Base-by-base conservation (phyloP, 2,329 filamentous ascomycete species). In the Botryotinia convoluta region DNA sequence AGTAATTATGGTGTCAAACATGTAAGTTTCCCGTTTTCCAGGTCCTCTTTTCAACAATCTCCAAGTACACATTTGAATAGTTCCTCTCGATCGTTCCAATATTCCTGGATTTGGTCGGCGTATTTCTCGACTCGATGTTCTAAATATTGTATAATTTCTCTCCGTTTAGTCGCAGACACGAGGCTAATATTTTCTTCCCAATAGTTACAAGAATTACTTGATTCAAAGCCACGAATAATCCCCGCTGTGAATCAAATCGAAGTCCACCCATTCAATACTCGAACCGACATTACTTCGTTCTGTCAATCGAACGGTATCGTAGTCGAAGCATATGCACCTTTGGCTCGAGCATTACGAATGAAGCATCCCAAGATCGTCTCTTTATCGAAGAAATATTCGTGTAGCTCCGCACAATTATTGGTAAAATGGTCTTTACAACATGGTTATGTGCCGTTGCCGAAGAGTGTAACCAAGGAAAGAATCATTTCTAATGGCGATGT, bases 241-340 rank as follows among this genome's bases (percentile, higher is more conserved):
- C 93, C 93, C 0, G 88, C 89, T 1, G 88, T 95, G 69, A 95
- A 95, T 79, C 93, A 96, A 83, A 91, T 95, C 78, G 92, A 95
- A 81, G 87, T 95, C 2, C 92, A 95, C 75, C 93, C 92, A 0
- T 96, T 95, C 87, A 93, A 95, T 81, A 94, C 92, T 2, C 88
- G 91, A 70, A 85, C 84, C 0, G 85, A 86, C 54, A 94, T 96
- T 75, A 87, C 89, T 0, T 85, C 87, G 20, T 90, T 89, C 77
- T 93, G 93, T 79, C 85, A 88, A 73, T 83, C 88, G 74, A 84
- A 95, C 76, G 83, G 85, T 54, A 94, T 96, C 73, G 83, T 91
- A 0, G 86, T 96, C 2, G 90, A 96, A 82, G 93, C 93, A 0
- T 97, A 96, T 77, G 92, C 92, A 10, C 93, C 93, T 9, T 86